Conservation (phyloP, 805 yeast genomes). For the Candida adriatica region DNA sequence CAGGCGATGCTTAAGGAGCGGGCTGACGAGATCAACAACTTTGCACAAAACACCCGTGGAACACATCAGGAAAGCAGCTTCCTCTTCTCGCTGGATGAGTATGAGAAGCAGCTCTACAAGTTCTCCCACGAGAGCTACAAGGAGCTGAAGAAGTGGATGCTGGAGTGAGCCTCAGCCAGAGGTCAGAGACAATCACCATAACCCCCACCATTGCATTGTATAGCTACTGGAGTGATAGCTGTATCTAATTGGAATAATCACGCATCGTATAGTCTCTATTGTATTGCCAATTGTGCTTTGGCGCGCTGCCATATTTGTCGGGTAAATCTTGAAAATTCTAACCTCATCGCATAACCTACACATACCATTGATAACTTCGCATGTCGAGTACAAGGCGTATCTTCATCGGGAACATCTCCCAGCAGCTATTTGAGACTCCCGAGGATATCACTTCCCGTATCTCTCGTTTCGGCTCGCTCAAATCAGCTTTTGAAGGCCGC, state of each 20-base stretch:
- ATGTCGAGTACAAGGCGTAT: constrained; percentile 33
- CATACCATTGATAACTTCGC: too few species aligned
- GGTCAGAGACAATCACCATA: too few species aligned
- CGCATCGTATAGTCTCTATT: too few species aligned
- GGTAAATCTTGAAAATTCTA: too few species aligned
- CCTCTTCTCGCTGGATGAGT: constrained; percentile 64
- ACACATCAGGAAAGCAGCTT: constrained; percentile 47
- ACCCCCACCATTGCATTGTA: too few species aligned
- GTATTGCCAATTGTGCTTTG: too few species aligned
- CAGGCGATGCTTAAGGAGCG: constrained; percentile 52
- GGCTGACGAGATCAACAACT: constrained; percentile 65
- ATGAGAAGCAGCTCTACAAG: constrained; percentile 57
- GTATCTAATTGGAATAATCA: too few species aligned
- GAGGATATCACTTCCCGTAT: constrained; percentile 49
- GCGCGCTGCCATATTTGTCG: too few species aligned
- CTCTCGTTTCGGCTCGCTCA: constrained; percentile 52
- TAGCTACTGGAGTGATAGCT: too few species aligned
- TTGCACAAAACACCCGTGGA: constrained; percentile 36
- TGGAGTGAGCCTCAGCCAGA: too few species aligned
- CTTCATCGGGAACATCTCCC: constrained; percentile 66
- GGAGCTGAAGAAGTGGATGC: constrained; percentile 37
- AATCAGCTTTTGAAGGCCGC: constrained; percentile 46
- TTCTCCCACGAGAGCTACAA: constrained; percentile 44
- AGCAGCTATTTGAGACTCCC: constrained; percentile 37
- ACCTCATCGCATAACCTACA: too few species aligned